Evolutionary conservation across 352 stramenopile genomes (phyloP).

Genomic region (Globisporangium barbulae): DNA sequence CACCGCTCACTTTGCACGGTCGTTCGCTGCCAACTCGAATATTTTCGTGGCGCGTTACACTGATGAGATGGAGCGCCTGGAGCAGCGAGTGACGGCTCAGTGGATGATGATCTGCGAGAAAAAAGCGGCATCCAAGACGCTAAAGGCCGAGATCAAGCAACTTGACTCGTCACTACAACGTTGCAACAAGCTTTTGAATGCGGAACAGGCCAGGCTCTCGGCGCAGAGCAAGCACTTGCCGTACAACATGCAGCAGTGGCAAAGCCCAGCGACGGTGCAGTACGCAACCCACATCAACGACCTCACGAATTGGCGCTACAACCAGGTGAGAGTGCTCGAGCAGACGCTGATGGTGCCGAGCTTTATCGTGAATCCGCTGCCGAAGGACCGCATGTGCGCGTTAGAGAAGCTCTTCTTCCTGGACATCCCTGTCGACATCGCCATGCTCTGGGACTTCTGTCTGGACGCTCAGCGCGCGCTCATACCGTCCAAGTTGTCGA

Average conservation of each 20-base stretch:
- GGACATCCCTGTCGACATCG: constrained; percentile 31
- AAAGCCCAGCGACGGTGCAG: background rate
- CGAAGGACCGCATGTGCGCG: constrained; percentile 17
- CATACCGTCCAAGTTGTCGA: background rate
- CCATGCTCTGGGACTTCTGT: constrained; percentile 35
- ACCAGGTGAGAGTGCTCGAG: constrained; percentile 9
- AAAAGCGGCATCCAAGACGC: background rate
- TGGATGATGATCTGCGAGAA: background rate
- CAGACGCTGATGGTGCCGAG: constrained; percentile 19
- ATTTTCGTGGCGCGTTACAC: background rate
- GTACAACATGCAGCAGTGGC: background rate
- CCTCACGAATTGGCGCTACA: background rate
- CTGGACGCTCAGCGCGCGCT: constrained; percentile 35
- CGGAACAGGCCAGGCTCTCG: background rate
- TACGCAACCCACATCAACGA: background rate
- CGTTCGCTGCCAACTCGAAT: constrained; percentile 15
- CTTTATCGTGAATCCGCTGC: constrained; percentile 33
- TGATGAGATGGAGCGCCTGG: background rate
- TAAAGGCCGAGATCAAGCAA: background rate
- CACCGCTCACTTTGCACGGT: constrained; percentile 33
- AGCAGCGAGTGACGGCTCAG: background rate
- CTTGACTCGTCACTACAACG: background rate
- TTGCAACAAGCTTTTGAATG: background rate
- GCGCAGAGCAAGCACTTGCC: background rate
- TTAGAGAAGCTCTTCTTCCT: constrained; percentile 49